Evolutionary conservation across 441 rosid genomes (phyloP).

Genomic region (Biscutella auriculata): DNA sequence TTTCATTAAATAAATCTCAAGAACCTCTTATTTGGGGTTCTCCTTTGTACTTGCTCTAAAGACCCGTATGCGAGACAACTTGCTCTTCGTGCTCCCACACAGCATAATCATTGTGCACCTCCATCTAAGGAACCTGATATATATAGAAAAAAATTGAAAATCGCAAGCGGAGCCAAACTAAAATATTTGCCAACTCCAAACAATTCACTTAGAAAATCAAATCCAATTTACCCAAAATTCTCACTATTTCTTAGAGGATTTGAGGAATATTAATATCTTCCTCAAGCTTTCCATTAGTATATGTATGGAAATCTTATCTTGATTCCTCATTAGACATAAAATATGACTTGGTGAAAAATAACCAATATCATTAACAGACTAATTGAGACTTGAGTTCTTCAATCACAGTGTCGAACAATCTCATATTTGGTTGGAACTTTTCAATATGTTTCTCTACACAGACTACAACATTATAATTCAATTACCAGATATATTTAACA

Average conservation of each 20-base stretch:
- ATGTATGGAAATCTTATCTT: conserved; percentile 21
- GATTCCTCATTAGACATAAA: conserved; percentile 26
- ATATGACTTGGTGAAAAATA: no score
- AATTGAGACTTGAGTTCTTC: no score
- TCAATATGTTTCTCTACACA: no score
- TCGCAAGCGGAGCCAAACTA: neutral
- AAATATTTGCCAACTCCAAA: neutral
- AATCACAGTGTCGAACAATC: no score
- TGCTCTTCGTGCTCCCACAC: conserved; percentile 31
- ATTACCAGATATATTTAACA: neutral
- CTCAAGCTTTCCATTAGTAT: conserved; percentile 4
- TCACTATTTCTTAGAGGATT: conserved; percentile 30
- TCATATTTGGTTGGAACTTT: no score
- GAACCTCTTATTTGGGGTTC: no score
- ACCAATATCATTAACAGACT: no score
- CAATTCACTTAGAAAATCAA: neutral
- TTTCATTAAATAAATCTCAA: no score
- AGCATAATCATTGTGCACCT: conserved; percentile 18
- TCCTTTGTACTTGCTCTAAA: no score
- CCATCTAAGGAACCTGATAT: conserved; percentile 22
- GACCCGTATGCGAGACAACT: conserved; percentile 1
- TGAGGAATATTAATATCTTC: conserved; percentile 18
- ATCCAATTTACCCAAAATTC: neutral
- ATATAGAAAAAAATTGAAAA: no score
- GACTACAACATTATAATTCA: no score